These are phyloP conservation scores for Cyathus striatus DNA, from an alignment of 768 basidiomycete genomes.

Conservation along the genomic window DNA sequence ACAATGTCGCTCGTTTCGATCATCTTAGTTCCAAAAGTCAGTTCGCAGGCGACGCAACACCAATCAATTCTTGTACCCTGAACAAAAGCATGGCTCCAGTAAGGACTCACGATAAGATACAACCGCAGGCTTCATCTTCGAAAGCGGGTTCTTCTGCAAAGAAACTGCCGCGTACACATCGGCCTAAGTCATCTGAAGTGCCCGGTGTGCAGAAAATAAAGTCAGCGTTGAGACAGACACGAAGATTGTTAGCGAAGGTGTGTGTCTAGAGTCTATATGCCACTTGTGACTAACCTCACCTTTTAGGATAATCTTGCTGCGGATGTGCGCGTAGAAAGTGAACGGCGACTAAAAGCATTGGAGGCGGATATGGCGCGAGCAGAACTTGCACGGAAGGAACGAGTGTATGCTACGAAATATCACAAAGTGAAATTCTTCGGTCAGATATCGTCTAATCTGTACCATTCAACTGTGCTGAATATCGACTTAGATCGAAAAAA, in stretches of 20 bases:
- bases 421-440: constrained; percentile 95
- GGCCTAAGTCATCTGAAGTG: constrained; percentile 23
- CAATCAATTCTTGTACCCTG: too few species aligned
- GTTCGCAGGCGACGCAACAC: too few species aligned
- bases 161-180: constrained; percentile 15
- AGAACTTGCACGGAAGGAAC: constrained; percentile 61
- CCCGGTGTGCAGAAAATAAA: constrained; percentile 88
- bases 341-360: constrained; percentile 71
- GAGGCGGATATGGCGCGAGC: constrained; percentile 69
- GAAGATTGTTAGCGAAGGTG: constrained; percentile 78
- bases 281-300: background rate
- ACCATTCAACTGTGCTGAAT: background rate
- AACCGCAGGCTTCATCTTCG: constrained; percentile 18
- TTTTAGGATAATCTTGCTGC: constrained; percentile 76
- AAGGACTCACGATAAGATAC: constrained; percentile 4
- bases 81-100: constrained; percentile 15
- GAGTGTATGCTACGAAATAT: constrained; percentile 70
- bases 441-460: constrained; percentile 23
- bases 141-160: constrained; percentile 14
- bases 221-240: constrained; percentile 76
- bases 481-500: constrained; percentile 73
- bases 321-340: constrained; percentile 75
- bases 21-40: too few species aligned
- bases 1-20: too few species aligned
- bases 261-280: constrained; percentile 4